Evolutionary conservation across 257 asterid genomes (phyloP), one percentile per base, ranked within the genome.

Genomic region (Ophiorrhiza pumila): DNA sequence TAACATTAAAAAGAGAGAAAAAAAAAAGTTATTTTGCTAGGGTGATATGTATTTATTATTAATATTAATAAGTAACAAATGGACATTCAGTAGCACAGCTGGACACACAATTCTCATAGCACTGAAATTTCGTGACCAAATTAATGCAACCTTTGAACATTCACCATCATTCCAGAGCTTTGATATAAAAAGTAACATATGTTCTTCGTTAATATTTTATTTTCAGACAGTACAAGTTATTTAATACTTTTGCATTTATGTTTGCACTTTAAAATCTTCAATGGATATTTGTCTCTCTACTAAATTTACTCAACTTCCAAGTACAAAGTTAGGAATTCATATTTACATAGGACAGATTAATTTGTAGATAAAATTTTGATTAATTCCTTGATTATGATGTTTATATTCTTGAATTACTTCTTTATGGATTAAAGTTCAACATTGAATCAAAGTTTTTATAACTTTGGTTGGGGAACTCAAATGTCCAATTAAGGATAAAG

Each of bases 61-160:
- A n/a, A n/a, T n/a, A n/a, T n/a, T n/a, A 25, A 42, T 34, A 57
- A 37, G 15, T n/a, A 27, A 32, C 17, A 8, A 46, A 58, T 49
- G 58, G 71, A 57, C 43, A 29, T 41, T 66, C 22, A 57, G 45
- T 7, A 67, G 17, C 69, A 70, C 15, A 53, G 69, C 75, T 76
- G 78, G 73, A 22, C 57, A 68, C 62, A 74, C 77, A 69, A 56
- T 61, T 65, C 75, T 74, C 69, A 52, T 22, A 13, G 68, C 85
- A 75, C 80, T 61, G 69, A 68, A 78, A 61, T 72, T 79, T 70
- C 83, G 81, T 82, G 85, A 82, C 59, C 77, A 74, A 72, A 78
- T 66, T 67, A 35, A 78, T 65, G 74, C 43, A 39, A 27, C 46
- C 65, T 56, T 63, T 75, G 80, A 75, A 74, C 82, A 65, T 77